These are phyloP conservation scores for Vitis cinerea DNA, from an alignment of 164 flowering plant species.

Conservation along the genomic window DNA sequence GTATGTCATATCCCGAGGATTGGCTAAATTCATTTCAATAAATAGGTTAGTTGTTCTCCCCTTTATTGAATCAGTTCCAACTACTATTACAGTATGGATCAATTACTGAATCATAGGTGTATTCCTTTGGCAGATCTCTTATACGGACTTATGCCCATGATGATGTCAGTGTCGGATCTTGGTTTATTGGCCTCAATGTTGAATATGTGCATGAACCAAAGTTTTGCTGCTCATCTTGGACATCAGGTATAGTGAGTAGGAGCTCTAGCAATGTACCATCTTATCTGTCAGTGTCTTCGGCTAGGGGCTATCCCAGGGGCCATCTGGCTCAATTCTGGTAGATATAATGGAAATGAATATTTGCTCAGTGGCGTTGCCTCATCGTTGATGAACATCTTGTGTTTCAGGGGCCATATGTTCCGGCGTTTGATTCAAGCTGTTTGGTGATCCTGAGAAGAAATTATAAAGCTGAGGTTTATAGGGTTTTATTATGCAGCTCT, in stretches of 20 bases:
- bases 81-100: background rate
- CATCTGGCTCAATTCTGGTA: too few species aligned
- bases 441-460: too few species aligned
- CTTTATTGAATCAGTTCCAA: background rate
- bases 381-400: background rate
- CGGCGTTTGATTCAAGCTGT: slow-evolving; percentile 32
- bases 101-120: background rate
- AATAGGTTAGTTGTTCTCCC: slow-evolving; percentile 51
- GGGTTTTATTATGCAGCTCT: too few species aligned
- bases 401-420: slow-evolving; percentile 54
- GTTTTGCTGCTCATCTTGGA: slow-evolving; percentile 92
- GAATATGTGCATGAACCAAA: slow-evolving; percentile 76
- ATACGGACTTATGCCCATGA: slow-evolving; percentile 94
- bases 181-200: slow-evolving; percentile 92
- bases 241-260: slow-evolving; percentile 46
- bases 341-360: too few species aligned
- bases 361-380: background rate
- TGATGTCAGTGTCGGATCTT: slow-evolving; percentile 89
- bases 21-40: slow-evolving; percentile 85
- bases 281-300: too few species aligned
- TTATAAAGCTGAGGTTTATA: too few species aligned
- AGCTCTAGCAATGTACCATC: too few species aligned
- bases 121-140: slow-evolving; percentile 43
- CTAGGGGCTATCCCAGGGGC: too few species aligned
- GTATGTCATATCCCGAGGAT: slow-evolving; percentile 75